Conservation (phyloP, 2,329 filamentous ascomycete genomes). For the Lasiodiplodia gonubiensis region DNA sequence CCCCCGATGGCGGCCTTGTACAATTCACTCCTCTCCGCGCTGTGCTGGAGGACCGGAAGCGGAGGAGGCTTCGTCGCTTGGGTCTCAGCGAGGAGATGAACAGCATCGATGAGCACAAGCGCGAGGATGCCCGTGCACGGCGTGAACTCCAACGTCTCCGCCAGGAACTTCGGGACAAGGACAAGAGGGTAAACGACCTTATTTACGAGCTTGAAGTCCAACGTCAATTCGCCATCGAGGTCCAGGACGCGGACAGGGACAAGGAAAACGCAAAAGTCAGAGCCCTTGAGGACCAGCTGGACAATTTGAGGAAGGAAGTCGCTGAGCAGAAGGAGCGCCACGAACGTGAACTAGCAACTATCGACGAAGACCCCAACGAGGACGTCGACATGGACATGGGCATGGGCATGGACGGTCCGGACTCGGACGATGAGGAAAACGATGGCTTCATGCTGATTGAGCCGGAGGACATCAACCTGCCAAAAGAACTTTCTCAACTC, state of each 20-base stretch:
- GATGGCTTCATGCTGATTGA: slow-evolving; percentile 39
- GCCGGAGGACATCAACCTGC: slow-evolving; percentile 41
- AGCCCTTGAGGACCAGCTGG: slow-evolving; percentile 38
- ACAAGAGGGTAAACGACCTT: slow-evolving; percentile 38
- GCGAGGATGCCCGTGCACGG: slow-evolving; percentile 42
- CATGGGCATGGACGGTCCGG: slow-evolving; percentile 25
- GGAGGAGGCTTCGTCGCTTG: slow-evolving; percentile 48
- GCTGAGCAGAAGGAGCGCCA: slow-evolving; percentile 39
- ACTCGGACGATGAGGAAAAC: slow-evolving; percentile 37
- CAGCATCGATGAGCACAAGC: slow-evolving; percentile 45
- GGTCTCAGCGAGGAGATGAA: slow-evolving; percentile 51
- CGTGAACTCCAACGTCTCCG: slow-evolving; percentile 44
- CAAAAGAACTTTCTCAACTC: slow-evolving; percentile 37
- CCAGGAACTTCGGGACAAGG: slow-evolving; percentile 44
- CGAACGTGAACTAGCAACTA: slow-evolving; percentile 16
- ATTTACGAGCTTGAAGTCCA: slow-evolving; percentile 46
- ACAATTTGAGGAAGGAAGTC: slow-evolving; percentile 40
- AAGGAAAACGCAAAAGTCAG: slow-evolving; percentile 42
- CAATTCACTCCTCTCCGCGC: slow-evolving; percentile 45
- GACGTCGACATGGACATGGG: slow-evolving; percentile 35
- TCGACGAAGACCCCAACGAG: slow-evolving; percentile 29
- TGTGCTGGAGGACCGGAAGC: slow-evolving; percentile 41
- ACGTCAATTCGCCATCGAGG: slow-evolving; percentile 47
- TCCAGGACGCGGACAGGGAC: slow-evolving; percentile 43
- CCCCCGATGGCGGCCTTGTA: slow-evolving; percentile 30